Evolutionary conservation across 306 rosid species (phyloP).

Genomic region (Sesbania bispinosa): DNA sequence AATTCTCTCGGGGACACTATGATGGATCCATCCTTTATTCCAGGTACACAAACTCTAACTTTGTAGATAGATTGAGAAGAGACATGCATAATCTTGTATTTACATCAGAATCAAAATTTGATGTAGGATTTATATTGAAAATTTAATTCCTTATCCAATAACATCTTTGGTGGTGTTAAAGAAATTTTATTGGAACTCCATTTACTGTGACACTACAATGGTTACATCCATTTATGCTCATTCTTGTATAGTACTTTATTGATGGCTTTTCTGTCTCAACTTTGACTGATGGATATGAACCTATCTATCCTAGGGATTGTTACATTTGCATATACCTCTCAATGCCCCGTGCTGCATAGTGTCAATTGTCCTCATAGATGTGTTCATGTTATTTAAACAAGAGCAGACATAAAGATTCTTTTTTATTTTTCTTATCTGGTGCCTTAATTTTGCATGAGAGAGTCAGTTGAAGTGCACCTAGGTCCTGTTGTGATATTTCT

Average conservation of each 20-base stretch:
- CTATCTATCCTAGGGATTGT: neutral
- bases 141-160: neutral
- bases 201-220: neutral
- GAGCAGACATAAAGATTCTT: neutral
- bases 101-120: too few species aligned
- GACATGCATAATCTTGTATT: too few species aligned
- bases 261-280: neutral
- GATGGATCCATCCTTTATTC: too few species aligned
- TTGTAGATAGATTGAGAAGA: too few species aligned
- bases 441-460: neutral
- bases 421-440: neutral
- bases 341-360: neutral
- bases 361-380: neutral
- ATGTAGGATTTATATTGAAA: too few species aligned
- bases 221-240: slow-evolving; percentile 4
- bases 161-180: neutral
- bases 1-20: too few species aligned
- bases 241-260: neutral
- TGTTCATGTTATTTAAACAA: neutral
- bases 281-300: neutral
- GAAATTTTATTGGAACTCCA: neutral
- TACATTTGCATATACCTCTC: neutral
- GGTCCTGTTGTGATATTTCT: slow-evolving; percentile 6
- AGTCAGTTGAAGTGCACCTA: neutral
- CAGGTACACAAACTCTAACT: too few species aligned